Base-by-base conservation (phyloP, 2,329 filamentous ascomycete species). In the Orbilia blumenaviensis region DNA sequence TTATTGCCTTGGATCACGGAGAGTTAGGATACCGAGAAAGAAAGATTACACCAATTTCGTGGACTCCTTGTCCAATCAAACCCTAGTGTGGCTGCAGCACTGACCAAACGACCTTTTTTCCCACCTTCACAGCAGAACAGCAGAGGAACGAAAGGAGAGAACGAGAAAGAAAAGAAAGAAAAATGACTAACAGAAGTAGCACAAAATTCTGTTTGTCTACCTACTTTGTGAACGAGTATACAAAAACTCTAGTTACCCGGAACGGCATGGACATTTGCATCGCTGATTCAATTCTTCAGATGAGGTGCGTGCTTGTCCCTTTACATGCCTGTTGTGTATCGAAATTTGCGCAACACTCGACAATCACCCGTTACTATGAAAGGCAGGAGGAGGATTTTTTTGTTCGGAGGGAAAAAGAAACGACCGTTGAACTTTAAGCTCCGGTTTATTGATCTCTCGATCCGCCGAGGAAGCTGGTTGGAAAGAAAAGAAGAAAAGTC, bases 311-410 rank as follows among this genome's bases (percentile, higher is more conserved):
- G 52, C 52, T 58, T 36, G 34, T 42, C 54, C n/a, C 29, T 27
- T 60, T 42, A 42, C 54, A 60, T 60, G 54, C 54, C 54, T 42
- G 34, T 60, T 60, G 36, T 42, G 54, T 60, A 41, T 42, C 8
- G 54, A 60, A 60, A 60, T 60, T 60, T 60, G 54, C 54, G 54
- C 54, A 60, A 42, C 36, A 60, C 21, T 42, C 34, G 54, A 60
- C 23, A 42, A 42, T 60, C 54, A 42, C 34, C 34, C 54, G 54
- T 60, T 14, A 16, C 54, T 23, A 36, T 23, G 34, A 42, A 60
- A 18, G 54, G 54, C 54, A 60, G 54, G 54, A 42, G 48, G n/a
- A n/a, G n/a, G 21, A 29, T 27, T 6, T 42, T 38, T 21, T n/a
- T 38, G 16, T n/a, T 18, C 6, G 36, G 34, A 60, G 29, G 36